phyloP scores from a whole-genome alignment of 768 basidiomycete genomes.

The Galerina sulciceps region DNA sequence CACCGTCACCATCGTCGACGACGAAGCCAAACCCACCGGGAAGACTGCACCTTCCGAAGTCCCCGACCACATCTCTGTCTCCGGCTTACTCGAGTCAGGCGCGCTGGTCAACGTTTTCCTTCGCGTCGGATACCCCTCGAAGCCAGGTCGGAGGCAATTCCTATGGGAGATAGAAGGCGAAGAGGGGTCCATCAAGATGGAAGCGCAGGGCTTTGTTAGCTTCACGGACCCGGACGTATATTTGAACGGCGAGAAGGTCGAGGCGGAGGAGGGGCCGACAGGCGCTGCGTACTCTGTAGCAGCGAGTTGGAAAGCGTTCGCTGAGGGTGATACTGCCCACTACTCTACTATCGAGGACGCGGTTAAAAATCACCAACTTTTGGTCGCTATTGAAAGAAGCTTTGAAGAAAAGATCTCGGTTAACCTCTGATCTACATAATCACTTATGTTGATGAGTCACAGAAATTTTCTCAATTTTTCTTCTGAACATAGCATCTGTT shows the following conservation, averaged over 20 bases:
- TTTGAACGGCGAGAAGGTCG: constrained; percentile 22
- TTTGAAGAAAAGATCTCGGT: too few relatives aligned
- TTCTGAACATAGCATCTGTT: too few relatives aligned
- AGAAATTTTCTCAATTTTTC: too few relatives aligned
- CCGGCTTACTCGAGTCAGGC: constrained; percentile 33
- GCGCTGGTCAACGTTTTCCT: constrained; percentile 30
- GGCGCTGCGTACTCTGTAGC: not conserved
- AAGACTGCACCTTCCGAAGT: constrained; percentile 20
- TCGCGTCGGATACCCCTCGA: constrained; percentile 24
- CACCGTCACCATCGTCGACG: constrained; percentile 25
- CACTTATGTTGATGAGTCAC: too few relatives aligned
- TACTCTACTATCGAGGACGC: constrained; percentile 26
- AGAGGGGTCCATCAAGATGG: constrained; percentile 26
- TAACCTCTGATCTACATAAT: too few relatives aligned
- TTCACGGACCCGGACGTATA: constrained; percentile 13
- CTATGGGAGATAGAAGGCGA: constrained; percentile 40
- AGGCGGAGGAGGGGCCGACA: constrained; percentile 1
- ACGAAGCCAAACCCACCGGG: constrained; percentile 28
- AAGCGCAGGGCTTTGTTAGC: constrained; percentile 6
- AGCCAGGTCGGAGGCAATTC: constrained; percentile 26
- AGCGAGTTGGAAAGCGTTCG: constrained; percentile 14
- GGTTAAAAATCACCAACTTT: constrained; percentile 15
- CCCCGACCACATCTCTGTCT: constrained; percentile 32
- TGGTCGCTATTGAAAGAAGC: constrained; percentile 22
- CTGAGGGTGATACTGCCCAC: constrained; percentile 10